phyloP scores from a whole-genome alignment of 2,329 filamentous ascomycete genomes.

The Fusarium mundagurra region DNA sequence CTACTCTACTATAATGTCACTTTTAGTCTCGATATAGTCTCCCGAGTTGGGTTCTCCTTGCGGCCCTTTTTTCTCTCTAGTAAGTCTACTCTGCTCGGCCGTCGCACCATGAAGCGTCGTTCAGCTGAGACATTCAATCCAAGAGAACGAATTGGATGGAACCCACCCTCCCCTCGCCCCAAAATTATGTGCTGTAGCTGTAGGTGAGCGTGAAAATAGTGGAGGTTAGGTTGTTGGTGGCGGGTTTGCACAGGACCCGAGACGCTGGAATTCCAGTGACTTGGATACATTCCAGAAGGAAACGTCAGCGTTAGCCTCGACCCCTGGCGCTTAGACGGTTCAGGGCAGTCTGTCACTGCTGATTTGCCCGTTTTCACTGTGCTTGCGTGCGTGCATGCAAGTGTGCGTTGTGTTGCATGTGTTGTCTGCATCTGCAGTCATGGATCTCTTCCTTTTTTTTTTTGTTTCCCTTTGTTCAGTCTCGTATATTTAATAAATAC shows the following conservation, averaged over 20 bases:
- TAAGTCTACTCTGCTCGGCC: neutral
- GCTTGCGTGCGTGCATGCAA: neutral
- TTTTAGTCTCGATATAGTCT: neutral
- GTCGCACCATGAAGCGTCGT: slow-evolving; percentile 11
- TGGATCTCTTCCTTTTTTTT: neutral
- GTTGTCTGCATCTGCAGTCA: slow-evolving; percentile 1
- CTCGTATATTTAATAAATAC: slow-evolving; percentile 18
- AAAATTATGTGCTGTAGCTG: neutral
- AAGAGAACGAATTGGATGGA: neutral
- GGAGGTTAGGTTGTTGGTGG: neutral
- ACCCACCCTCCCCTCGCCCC: neutral
- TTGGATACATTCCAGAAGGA: slow-evolving; percentile 33
- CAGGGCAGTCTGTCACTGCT: neutral
- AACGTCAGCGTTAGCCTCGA: neutral
- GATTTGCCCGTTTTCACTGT: slow-evolving; percentile 3
- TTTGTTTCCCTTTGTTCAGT: slow-evolving; percentile 2
- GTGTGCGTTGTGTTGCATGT: neutral
- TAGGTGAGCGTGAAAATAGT: neutral
- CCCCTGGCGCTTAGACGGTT: neutral
- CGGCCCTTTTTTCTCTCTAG: neutral
- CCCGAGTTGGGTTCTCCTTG: slow-evolving; percentile 13
- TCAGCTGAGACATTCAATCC: neutral
- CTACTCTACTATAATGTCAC: neutral
- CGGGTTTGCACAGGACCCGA: neutral
- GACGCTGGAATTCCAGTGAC: slow-evolving; percentile 31